Evolutionary conservation across 108 stramenopile species (phyloP).

Genomic region (Seminavis robusta): DNA sequence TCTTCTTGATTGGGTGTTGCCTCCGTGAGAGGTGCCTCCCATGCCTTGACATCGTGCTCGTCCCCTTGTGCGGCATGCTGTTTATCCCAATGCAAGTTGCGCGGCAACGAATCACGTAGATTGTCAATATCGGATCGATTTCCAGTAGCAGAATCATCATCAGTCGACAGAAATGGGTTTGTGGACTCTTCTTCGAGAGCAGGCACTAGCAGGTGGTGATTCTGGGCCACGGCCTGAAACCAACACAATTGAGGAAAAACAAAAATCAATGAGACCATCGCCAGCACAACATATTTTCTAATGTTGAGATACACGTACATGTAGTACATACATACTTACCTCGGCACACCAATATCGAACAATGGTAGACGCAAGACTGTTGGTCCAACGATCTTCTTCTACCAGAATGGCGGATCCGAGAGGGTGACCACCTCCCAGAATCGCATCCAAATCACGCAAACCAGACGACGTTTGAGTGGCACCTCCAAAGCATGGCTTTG

Average conservation of each 20-base stretch:
- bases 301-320: too few relatives aligned
- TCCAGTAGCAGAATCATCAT: neutral
- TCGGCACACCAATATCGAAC: conserved; percentile 81
- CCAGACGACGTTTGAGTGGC: conserved; percentile 74
- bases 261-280: neutral
- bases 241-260: neutral
- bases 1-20: conserved; percentile 16
- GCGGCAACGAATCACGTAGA: conserved; percentile 41
- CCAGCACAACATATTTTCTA: neutral
- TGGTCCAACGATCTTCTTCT: conserved; percentile 80
- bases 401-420: conserved; percentile 62
- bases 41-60: neutral
- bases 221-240: conserved; percentile 40
- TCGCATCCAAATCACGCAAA: conserved; percentile 66
- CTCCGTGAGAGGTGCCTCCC: conserved; percentile 10
- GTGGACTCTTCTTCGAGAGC: neutral
- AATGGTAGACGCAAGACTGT: conserved; percentile 53
- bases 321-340: too few relatives aligned
- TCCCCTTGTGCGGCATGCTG: conserved; percentile 15
- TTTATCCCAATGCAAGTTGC: conserved; percentile 80
- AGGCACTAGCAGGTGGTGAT: conserved; percentile 30
- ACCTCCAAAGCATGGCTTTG: too few relatives aligned
- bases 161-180: neutral
- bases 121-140: conserved; percentile 12
- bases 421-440: conserved; percentile 77